Evolutionary conservation across 2,329 filamentous ascomycete species (phyloP), one percentile per base, ranked within the genome.

Genomic region (Neonectria magnoliae): DNA sequence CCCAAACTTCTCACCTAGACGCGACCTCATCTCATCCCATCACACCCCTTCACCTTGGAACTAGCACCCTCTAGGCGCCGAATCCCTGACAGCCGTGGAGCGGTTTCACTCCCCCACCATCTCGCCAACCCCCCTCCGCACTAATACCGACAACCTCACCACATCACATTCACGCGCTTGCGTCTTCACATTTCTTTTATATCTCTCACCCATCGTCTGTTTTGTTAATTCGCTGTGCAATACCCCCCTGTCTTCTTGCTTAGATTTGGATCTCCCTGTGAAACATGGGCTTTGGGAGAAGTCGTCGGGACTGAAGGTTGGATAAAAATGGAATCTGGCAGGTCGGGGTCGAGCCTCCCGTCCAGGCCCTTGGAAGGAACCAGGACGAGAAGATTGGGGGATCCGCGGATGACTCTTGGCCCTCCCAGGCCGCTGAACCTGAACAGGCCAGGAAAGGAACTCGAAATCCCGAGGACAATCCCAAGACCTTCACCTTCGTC

Each of bases 281-380:
- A 69, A 73, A 57, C 66, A 73, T 73, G 71, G 60, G 68, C 66
- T 52, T 50, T 61, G 57, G 55, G 53, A 67, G 57, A 68, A 55
- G 38, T 47, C 62, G 25, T 57, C 52, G 62, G 60, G 63, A 62
- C 60, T 72, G 64, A 73, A 75, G 69, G 68, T 74, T 72, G 76
- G 76, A 74, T 72, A 64, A 80, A 62, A 84, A 84, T 84, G 82
- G 80, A 81, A 76, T 80, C 81, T 72, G 75, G 78, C 60, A 78
- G 77, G 73, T 75, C 75, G 65, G 78, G 78, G 60, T 80, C 78
- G 69, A 80, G 81, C 62, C 76, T 82, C 54, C 81, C 80, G 13
- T 71, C 78, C 62, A 77, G 80, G 64, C 78, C 81, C 68, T 75
- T 75, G 41, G 80, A 83, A 52, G 74, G 76, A 55, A 69, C 74